Conservation (phyloP, 106 monocot genomes). For the Dendrobium nobile region DNA sequence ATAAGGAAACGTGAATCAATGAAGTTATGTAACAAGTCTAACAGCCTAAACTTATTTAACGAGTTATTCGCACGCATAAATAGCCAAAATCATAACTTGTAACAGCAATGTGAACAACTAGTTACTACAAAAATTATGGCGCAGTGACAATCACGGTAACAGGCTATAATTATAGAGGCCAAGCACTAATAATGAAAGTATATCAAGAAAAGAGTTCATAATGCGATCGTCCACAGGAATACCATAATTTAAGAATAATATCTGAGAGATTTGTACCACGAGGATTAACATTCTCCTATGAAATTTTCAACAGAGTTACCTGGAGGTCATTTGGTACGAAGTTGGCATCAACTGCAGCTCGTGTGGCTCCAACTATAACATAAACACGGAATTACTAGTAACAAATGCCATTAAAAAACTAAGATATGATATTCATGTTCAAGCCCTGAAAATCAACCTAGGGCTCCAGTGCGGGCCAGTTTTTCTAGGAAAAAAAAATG, state of each 20-base stretch:
- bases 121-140: background rate
- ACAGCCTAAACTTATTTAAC: background rate
- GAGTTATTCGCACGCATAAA: background rate
- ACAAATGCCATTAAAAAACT: background rate
- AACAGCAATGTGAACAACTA: background rate
- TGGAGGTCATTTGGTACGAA: slow-evolving; percentile 97
- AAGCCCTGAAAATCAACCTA: background rate
- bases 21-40: background rate
- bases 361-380: slow-evolving; percentile 84
- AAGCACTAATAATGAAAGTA: background rate
- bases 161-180: background rate
- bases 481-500: background rate
- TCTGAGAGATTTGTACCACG: background rate
- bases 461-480: background rate
- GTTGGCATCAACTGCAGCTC: slow-evolving; percentile 97
- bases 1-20: background rate
- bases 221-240: background rate
- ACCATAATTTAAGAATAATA: background rate
- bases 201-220: background rate
- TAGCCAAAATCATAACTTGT: background rate
- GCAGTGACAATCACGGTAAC: background rate
- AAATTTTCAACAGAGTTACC: slow-evolving; percentile 31
- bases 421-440: background rate
- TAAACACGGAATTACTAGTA: slow-evolving; percentile 14
- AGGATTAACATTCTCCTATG: background rate